Evolutionary conservation across 495 filamentous ascomycete species (phyloP).

Genomic region (Cryomyces minteri): DNA sequence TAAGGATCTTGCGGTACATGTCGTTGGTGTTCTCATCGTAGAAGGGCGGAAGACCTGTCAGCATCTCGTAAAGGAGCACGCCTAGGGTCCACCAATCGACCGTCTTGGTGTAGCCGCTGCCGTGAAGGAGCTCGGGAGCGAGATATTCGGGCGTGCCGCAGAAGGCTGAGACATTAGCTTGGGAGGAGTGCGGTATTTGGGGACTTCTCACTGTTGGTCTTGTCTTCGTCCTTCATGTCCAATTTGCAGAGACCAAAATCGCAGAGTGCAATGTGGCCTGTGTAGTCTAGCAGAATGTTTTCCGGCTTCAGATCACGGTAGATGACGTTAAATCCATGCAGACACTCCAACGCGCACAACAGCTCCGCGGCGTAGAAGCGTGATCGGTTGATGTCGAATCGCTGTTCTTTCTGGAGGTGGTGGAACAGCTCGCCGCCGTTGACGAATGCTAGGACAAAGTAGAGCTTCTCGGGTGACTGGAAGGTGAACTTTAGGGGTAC

Average conservation of each 20-base stretch:
- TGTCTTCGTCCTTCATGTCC: constrained; percentile 98
- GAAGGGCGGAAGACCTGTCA: constrained; percentile 92
- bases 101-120: constrained; percentile 93
- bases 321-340: constrained; percentile 98
- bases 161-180: constrained; percentile 39
- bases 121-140: constrained; percentile 82
- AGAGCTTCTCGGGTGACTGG: constrained; percentile 96
- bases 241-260: constrained; percentile 98
- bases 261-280: constrained; percentile 93
- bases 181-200: neutral
- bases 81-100: constrained; percentile 99
- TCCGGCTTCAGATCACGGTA: constrained; percentile 98
- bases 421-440: constrained; percentile 98
- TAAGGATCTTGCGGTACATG: constrained; percentile 98
- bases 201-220: constrained; percentile 56
- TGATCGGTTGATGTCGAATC: constrained; percentile 93
- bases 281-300: constrained; percentile 96
- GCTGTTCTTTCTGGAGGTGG: constrained; percentile 89
- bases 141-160: constrained; percentile 98
- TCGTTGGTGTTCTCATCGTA: constrained; percentile 99
- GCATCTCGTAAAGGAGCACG: constrained; percentile 96
- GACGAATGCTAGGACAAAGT: constrained; percentile 91
- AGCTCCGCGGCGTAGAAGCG: constrained; percentile 98
- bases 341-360: constrained; percentile 86
- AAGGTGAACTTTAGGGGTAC: constrained; percentile 98